These are phyloP conservation scores for Venturia carpophila DNA, from an alignment of 2,329 filamentous ascomycete genomes.

Conservation along the genomic window DNA sequence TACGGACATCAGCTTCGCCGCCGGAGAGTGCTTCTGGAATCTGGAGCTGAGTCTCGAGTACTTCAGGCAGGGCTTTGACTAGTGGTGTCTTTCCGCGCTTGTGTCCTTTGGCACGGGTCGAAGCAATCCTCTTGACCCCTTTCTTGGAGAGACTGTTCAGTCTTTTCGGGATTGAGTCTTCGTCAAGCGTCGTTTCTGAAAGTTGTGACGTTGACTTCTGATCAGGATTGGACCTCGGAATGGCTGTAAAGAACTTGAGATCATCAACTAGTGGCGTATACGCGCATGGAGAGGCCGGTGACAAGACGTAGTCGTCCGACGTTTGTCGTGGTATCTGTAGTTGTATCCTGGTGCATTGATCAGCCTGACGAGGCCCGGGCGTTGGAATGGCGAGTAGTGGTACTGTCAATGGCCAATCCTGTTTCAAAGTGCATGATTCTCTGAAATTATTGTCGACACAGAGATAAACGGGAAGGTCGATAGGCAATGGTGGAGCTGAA, in stretches of 20 bases:
- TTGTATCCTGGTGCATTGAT: background rate
- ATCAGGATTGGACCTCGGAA: background rate
- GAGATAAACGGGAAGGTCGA: background rate
- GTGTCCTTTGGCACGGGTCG: slow-evolving; percentile 3
- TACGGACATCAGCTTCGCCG: background rate
- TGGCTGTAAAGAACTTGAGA: slow-evolving; percentile 2
- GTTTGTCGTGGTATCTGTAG: background rate
- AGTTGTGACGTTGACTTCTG: background rate
- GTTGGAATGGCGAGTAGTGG: background rate
- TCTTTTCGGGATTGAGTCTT: background rate
- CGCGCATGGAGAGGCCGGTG: background rate
- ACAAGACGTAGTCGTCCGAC: background rate
- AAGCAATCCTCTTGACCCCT: slow-evolving; percentile 4
- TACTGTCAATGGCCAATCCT: slow-evolving; percentile 1
- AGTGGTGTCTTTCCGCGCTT: slow-evolving; percentile 8
- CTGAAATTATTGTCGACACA: background rate
- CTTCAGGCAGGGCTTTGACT: background rate
- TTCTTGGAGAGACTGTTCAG: slow-evolving; percentile 10
- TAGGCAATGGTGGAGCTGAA: background rate
- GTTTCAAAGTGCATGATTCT: background rate
- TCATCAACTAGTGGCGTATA: slow-evolving; percentile 1
- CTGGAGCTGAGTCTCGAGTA: background rate
- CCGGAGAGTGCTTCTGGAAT: background rate
- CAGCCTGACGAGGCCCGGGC: background rate
- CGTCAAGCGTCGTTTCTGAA: background rate